phyloP scores from a whole-genome alignment of 306 rosid species.

The Styphnolobium japonicum region DNA sequence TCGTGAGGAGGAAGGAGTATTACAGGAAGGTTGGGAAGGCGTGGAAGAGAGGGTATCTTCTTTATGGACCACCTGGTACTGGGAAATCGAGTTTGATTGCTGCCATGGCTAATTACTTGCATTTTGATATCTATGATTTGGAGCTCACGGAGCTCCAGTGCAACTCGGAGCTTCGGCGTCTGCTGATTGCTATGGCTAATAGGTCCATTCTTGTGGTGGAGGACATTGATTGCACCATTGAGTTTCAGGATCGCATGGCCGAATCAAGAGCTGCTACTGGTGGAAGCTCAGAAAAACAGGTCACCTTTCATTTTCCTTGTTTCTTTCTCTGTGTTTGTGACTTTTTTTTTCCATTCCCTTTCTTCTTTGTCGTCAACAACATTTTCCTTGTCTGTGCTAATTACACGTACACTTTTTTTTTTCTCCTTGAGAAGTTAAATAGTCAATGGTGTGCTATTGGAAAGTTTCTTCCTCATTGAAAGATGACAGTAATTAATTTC shows the following conservation, averaged over 20 bases:
- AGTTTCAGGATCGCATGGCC: conserved; percentile 38
- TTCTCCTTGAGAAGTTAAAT: neutral
- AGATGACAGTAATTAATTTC: too few species aligned
- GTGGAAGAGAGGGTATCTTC: conserved; percentile 66
- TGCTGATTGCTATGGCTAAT: conserved; percentile 43
- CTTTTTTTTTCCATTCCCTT: too few species aligned
- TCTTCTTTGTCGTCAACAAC: too few species aligned
- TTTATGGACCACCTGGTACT: conserved; percentile 67
- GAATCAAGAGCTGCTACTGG: neutral
- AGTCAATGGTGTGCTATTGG: too few species aligned
- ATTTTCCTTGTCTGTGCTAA: too few species aligned
- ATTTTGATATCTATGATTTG: conserved; percentile 56
- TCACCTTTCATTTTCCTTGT: neutral
- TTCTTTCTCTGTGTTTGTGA: neutral
- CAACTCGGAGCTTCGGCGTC: conserved; percentile 41
- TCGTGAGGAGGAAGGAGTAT: conserved; percentile 50
- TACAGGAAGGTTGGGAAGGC: conserved; percentile 61
- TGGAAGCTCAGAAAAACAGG: neutral
- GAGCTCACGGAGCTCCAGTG: conserved; percentile 38
- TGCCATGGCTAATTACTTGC: conserved; percentile 59
- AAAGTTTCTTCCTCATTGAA: too few species aligned
- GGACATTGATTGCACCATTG: conserved; percentile 57
- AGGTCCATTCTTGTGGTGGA: conserved; percentile 60
- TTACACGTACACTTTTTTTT: too few species aligned
- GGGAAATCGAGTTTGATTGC: conserved; percentile 70